Conservation (phyloP, 176 grass and related monocot genomes). For the Poa annua region DNA sequence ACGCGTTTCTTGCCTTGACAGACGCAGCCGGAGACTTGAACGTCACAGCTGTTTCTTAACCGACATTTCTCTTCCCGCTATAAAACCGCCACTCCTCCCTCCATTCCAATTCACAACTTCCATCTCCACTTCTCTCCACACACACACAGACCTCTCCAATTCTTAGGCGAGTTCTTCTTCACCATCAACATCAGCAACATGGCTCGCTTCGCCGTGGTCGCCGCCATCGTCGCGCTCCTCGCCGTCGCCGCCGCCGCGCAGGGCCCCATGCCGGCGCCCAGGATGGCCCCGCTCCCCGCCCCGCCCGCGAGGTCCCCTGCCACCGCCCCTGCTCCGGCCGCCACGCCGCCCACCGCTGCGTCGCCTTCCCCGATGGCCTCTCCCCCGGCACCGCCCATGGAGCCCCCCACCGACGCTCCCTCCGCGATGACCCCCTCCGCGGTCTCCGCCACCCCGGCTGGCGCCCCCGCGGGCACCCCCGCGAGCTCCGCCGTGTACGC, state of each 20-base stretch:
- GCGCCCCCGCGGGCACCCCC: not conserved
- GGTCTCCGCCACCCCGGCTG: conserved; percentile 12
- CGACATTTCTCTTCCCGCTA: not conserved
- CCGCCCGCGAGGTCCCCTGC: conserved; percentile 43
- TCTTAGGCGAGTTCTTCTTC: not conserved
- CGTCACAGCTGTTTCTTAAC: conserved; percentile 18
- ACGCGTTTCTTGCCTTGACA: not conserved
- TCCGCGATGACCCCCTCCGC: conserved; percentile 7
- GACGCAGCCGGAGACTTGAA: not conserved
- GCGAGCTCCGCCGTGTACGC: conserved; percentile 4
- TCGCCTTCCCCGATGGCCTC: conserved; percentile 42
- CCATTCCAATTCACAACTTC: not conserved
- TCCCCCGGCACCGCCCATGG: conserved; percentile 36
- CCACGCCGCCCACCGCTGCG: conserved; percentile 34
- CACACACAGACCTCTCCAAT: not conserved
- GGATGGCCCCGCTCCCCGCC: conserved; percentile 46
- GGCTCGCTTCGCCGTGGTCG: conserved; percentile 50
- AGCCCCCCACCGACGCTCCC: conserved; percentile 23
- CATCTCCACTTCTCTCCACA: not conserved
- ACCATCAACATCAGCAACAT: not conserved
- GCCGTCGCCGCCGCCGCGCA: conserved; percentile 27
- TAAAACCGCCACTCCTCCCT: conserved; percentile 11
- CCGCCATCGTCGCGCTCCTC: conserved; percentile 24
- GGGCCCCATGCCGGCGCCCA: conserved; percentile 24
- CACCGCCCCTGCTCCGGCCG: conserved; percentile 33